Conservation (phyloP, 495 filamentous ascomycete species). For the Lichina pygmaea region DNA sequence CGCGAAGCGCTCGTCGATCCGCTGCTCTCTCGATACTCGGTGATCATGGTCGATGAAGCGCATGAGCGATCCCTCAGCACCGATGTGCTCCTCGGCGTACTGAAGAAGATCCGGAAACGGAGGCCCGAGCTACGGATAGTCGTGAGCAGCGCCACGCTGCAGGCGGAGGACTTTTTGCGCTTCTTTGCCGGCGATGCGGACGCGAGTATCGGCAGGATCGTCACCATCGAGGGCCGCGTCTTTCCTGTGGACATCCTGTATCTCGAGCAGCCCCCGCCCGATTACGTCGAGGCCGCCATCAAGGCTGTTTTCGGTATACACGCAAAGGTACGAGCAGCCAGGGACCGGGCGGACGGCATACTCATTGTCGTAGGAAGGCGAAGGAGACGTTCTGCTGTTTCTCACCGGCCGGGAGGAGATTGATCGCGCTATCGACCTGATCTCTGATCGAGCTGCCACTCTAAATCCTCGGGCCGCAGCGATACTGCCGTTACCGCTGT, state of each 20-base stretch:
- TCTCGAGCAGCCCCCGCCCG: conserved; percentile 50
- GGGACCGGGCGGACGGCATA: background rate
- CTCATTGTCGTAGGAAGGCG: conserved; percentile 9
- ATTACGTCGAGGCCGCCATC: conserved; percentile 71
- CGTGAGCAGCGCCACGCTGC: conserved; percentile 79
- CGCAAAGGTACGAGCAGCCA: conserved; percentile 27
- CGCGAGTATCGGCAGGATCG: conserved; percentile 34
- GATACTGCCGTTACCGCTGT: conserved; percentile 59
- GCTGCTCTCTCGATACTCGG: conserved; percentile 71
- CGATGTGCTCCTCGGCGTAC: conserved; percentile 72
- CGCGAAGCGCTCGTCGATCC: conserved; percentile 87
- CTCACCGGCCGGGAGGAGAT: conserved; percentile 89
- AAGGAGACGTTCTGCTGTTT: conserved; percentile 81
- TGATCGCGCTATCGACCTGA: conserved; percentile 46
- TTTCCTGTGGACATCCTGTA: conserved; percentile 82
- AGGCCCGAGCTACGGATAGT: conserved; percentile 68
- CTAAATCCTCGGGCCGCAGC: conserved; percentile 44
- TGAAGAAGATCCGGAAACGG: conserved; percentile 77
- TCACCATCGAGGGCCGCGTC: conserved; percentile 73
- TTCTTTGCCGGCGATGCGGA: conserved; percentile 40
- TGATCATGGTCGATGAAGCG: conserved; percentile 97
- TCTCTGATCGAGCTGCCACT: conserved; percentile 49
- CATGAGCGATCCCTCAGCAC: conserved; percentile 90
- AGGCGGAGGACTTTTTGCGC: conserved; percentile 63
- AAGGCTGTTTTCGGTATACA: conserved; percentile 88